A percentile compares a stretch with the other conserved stretches of the same genome.
phyloP scores from a whole-genome alignment of 2,329 filamentous ascomycete species.

The Hirsutella rhossiliensis region DNA sequence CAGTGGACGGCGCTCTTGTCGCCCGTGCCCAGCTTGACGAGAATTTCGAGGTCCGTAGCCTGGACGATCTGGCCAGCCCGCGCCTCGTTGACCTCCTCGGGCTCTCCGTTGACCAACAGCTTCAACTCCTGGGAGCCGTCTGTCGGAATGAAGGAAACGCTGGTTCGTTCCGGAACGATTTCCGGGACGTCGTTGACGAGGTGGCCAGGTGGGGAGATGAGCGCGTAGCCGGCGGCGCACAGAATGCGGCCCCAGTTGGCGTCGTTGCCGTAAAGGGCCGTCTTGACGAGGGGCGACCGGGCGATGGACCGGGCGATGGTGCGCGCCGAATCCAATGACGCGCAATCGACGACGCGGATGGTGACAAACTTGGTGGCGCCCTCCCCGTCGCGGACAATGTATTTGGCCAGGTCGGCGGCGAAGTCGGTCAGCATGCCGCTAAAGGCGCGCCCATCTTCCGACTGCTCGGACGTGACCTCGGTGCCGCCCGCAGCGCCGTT shows the following conservation, averaged over 20 bases:
- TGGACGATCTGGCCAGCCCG: slow-evolving; percentile 68
- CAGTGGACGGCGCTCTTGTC: slow-evolving; percentile 61
- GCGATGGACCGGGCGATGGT: slow-evolving; percentile 81
- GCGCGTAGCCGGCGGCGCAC: slow-evolving; percentile 79
- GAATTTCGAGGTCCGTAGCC: slow-evolving; percentile 67
- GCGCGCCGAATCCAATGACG: slow-evolving; percentile 57
- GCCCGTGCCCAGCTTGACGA: slow-evolving; percentile 60
- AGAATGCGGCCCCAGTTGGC: slow-evolving; percentile 98
- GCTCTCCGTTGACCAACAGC: slow-evolving; percentile 68
- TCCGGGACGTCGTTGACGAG: slow-evolving; percentile 47
- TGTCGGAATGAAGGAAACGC: slow-evolving; percentile 64
- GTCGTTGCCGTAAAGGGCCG: slow-evolving; percentile 89
- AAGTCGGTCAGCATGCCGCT: slow-evolving; percentile 62
- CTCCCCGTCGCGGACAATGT: slow-evolving; percentile 91
- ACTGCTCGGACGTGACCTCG: slow-evolving; percentile 41
- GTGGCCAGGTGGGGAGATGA: slow-evolving; percentile 46
- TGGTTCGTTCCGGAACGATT: slow-evolving; percentile 58
- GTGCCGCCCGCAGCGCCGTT: slow-evolving; percentile 81
- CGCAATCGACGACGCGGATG: slow-evolving; percentile 67
- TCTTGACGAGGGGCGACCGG: slow-evolving; percentile 88
- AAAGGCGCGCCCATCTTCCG: slow-evolving; percentile 58
- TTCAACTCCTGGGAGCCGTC: slow-evolving; percentile 69
- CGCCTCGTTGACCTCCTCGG: slow-evolving; percentile 64
- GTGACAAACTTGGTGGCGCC: slow-evolving; percentile 98
- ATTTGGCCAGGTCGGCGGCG: slow-evolving; percentile 73